Evolutionary conservation across 2,329 filamentous ascomycete genomes (phyloP), one percentile per base, ranked within the genome.

Genomic region (Pseudogymnoascus sp.): DNA sequence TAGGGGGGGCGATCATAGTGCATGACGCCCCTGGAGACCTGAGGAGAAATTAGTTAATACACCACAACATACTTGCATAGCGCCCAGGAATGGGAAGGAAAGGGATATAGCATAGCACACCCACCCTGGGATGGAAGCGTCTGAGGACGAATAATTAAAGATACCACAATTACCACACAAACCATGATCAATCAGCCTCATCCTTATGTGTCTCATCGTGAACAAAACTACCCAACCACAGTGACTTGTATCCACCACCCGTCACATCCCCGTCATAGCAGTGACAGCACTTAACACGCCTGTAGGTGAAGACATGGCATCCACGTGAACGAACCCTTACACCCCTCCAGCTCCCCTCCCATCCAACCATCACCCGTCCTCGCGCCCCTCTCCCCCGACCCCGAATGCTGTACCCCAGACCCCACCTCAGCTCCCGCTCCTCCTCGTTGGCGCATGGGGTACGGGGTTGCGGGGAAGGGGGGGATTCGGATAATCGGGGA

Each of bases 41-140:
- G 44, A n/a, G 21, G 44, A n/a, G 44, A 50, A n/a, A 50, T 50
- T 50, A 50, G 44, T 50, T 50, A 50, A 50, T 50, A 50, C 44
- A 47, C 19, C 40, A 26, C 2, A 11, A 50, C 13, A 50, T 50
- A 50, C 44, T 50, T 50, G 44, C 44, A 50, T 50, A 50, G 44
- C 44, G 21, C 44, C 5, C 6, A 50, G 44, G 44, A 29, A 50
- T 50, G 44, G 24, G 44, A 50, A 26, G 3, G 24, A 8, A 2
- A 26, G 8, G 44, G 21, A 19, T 13, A 29, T 50, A 50, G 24
- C 44, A 26, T 29, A 50, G 44, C 44, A 50, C 16, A 42, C 26
- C n/a, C 21, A 44, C 44, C 21, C 13, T 24, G 6, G 6, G 44
- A 50, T 50, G 44, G 21, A 50, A 50, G 44, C 44, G 44, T 50